phyloP scores from a whole-genome alignment of 2,329 filamentous ascomycete genomes.

The Magnaporthiopsis rhizophila region DNA sequence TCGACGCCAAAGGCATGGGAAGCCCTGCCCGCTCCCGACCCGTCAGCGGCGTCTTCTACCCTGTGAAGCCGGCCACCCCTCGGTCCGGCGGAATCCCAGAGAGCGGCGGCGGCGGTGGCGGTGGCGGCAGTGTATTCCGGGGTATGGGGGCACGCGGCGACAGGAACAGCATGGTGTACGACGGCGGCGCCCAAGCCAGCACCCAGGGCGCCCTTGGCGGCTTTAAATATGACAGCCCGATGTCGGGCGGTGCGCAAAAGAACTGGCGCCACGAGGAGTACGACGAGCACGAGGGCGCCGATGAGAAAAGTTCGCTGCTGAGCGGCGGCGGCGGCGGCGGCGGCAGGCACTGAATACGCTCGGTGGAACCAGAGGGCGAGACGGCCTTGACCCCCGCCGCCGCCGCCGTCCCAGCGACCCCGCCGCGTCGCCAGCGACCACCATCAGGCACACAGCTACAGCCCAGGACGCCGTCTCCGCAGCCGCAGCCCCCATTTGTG shows the following conservation, averaged over 20 bases:
- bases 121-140: conserved; percentile 8
- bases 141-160: not conserved
- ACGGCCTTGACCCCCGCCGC: not conserved
- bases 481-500: not conserved
- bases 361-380: conserved; percentile 10
- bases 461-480: not conserved
- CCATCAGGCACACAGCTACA: not conserved
- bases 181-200: conserved; percentile 2
- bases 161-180: not conserved
- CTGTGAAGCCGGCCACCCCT: conserved; percentile 8
- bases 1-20: conserved; percentile 1
- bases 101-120: too few relatives aligned
- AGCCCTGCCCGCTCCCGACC: conserved; percentile 18
- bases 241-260: conserved; percentile 2
- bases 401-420: not conserved
- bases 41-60: conserved; percentile 17
- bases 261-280: conserved; percentile 14
- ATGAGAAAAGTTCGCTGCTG: conserved; percentile 25
- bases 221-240: conserved; percentile 5
- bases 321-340: conserved; percentile 9
- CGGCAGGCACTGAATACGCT: conserved; percentile 29
- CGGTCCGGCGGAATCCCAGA: conserved; percentile 5
- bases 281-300: conserved; percentile 9
- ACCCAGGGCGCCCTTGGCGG: conserved; percentile 5
- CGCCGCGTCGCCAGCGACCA: not conserved